Conservation (phyloP, 148 eudicot species). For the Chenopodium berlandieri region DNA sequence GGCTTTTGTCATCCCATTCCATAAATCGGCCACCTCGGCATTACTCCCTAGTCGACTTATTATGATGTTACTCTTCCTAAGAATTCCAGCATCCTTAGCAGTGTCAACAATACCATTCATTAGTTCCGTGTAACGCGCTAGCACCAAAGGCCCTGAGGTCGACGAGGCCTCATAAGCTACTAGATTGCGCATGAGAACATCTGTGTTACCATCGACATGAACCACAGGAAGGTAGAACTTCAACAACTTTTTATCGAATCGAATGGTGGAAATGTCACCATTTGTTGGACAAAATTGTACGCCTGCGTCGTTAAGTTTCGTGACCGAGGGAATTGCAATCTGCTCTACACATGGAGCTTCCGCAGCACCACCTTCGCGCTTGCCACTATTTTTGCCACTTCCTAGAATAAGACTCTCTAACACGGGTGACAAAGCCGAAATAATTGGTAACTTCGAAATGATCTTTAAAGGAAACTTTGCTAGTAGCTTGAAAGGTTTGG, state of each 20-base stretch:
- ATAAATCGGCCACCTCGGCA: conserved; percentile 29
- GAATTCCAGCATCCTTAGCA: conserved; percentile 26
- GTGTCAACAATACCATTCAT: conserved; percentile 52
- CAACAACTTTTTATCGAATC: conserved; percentile 8
- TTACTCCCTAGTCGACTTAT: conserved; percentile 26
- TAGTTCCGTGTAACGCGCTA: conserved; percentile 38
- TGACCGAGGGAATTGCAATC: conserved; percentile 46
- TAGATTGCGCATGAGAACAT: conserved; percentile 29
- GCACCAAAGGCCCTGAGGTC: conserved; percentile 25
- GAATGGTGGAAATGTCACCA: background rate
- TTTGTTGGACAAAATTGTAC: conserved; percentile 29
- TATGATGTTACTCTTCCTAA: conserved; percentile 37
- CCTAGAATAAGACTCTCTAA: conserved; percentile 2
- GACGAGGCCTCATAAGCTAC: conserved; percentile 38
- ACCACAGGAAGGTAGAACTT: conserved; percentile 24
- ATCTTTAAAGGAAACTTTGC: conserved; percentile 3
- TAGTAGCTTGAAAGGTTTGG: conserved; percentile 5
- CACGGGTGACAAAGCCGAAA: background rate
- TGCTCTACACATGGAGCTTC: conserved; percentile 30
- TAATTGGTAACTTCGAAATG: conserved; percentile 6
- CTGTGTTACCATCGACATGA: conserved; percentile 20
- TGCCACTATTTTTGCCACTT: background rate
- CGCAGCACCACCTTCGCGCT: background rate
- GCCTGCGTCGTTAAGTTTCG: conserved; percentile 24
- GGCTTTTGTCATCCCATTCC: conserved; percentile 44